Base-by-base conservation (phyloP, 192 early-diverging fungal genomes). In the Phycomyces nitens region DNA sequence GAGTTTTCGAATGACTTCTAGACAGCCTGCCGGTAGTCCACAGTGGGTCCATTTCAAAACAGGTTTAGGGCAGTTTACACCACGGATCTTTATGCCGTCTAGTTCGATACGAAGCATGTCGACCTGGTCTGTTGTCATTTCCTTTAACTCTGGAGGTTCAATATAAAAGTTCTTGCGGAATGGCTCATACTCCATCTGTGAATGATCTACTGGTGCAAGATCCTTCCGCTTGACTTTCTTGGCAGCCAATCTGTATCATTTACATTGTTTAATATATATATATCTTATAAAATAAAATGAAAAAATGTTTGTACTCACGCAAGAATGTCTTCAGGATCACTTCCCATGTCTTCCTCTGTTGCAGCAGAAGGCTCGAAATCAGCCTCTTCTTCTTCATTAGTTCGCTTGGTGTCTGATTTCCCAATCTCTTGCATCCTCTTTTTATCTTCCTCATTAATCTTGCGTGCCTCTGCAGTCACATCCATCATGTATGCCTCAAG, bases 101-200 rank as follows among this genome's bases (percentile, higher is more conserved):
- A 98, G 72, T 62, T 96, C 94, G 15, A 83, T 70, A 11, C 96
- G 86, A 70, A 92, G 80, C 53, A 82, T 77, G 22, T 94, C 90
- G 4, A 99, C 93, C 49, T 97, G 88, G 40, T 88, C 94, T 0
- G 73, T 63, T 3, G 92, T 93, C 78, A 98, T 63, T 24, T 84
- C 82, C 23, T 84, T 84, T 52, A 98, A 71, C 63, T 98, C 97
- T 15, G 90, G 88, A 12, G 97, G 95, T 56, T 98, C 97, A 27
- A 98, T 91, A 69, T 91, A 98, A 74, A 99, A 98, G 70, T 96
- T 83, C 64, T 95, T 94, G 44, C 87, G 80, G 73, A 98, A 98
- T 38, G 77, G 72, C 65, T 94, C 92, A 65, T 99, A 98, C 16
- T 84, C 80, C 58, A 93, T 86, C 54, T 84, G 83, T 6, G 85